Base-by-base conservation (phyloP, 73 alveolate species). In the Stentor coeruleus region DNA sequence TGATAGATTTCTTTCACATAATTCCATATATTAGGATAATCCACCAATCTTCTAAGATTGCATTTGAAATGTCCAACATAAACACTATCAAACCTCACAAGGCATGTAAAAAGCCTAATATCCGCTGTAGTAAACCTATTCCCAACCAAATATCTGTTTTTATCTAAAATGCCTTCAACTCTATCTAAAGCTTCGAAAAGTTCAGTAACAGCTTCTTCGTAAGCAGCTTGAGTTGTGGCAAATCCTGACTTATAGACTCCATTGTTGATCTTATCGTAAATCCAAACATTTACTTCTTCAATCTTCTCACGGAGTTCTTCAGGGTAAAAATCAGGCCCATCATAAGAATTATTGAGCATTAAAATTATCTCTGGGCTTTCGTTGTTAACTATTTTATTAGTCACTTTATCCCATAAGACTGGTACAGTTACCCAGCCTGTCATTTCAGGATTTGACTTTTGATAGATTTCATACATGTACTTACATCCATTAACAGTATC, bases 41-140 rank as follows among this genome's bases (percentile, higher is more conserved):
- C 87, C 37, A 58, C 85, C 59, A 88, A 85, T 39, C 85, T 85
- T 82, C 83, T 87, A 82, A 40, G 41, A 58, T 88, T 88, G 84
- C 86, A 57, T 85, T 88, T 88, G 85, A 88, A 88, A 81, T 88
- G 59, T 3, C 86, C 93, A 38, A 88, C 92, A 38, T 88, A 88
- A 40, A 85, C 93, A 28, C 59, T 86, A 81, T 88, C 93, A 38
- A 88, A 88, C 33, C 93, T 77, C 35, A 88, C 85, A 59, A 88
- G 84, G 66, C 91, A 82, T 73, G 86, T 85, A 84, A 84, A 88
- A 55, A 85, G 86, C 15, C 87, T 35, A 0, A 83, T 58, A 35
- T 86, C 90, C 35, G 60, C 49, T 35, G 15, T n/a, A 26, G 90
- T 84, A 58, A 84, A 41, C 20, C 40, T 36, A 38, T 37, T 11